Conservation (phyloP, 2,329 filamentous ascomycete species). For the Colletotrichum euphorbiae region DNA sequence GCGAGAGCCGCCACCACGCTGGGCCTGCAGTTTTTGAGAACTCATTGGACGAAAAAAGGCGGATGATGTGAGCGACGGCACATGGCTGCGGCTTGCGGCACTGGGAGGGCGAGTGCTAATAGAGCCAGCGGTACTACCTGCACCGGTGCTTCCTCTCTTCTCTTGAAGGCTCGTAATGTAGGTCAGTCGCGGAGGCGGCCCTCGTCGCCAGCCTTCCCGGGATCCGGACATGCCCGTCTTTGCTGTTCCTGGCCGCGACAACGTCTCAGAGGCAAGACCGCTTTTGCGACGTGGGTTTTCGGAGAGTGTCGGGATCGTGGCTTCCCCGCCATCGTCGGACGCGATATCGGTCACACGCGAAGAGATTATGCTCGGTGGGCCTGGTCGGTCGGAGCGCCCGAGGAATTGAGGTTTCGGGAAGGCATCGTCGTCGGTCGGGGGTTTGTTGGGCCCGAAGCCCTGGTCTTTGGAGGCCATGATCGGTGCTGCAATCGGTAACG, state of each 20-base stretch:
- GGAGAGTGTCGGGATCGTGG: conserved; percentile 51
- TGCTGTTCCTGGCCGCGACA: conserved; percentile 66
- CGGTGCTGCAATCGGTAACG: conserved; percentile 14
- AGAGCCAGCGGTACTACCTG: conserved; percentile 51
- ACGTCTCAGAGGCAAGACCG: conserved; percentile 52
- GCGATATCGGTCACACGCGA: conserved; percentile 77
- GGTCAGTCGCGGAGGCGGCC: conserved; percentile 67
- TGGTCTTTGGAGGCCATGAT: conserved; percentile 54
- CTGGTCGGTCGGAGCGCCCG: conserved; percentile 53
- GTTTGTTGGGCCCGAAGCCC: conserved; percentile 48
- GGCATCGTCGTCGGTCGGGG: conserved; percentile 53
- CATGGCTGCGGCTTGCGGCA: conserved; percentile 84
- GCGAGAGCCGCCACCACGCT: conserved; percentile 73
- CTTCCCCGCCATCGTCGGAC: conserved; percentile 65
- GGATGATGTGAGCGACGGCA: conserved; percentile 87
- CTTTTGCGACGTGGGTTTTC: conserved; percentile 31
- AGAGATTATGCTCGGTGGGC: conserved; percentile 75
- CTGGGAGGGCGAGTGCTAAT: conserved; percentile 59
- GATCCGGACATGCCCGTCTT: conserved; percentile 56
- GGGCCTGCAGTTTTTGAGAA: conserved; percentile 91
- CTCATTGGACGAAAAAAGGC: conserved; percentile 98
- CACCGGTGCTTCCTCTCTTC: conserved; percentile 54
- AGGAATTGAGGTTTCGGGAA: conserved; percentile 56
- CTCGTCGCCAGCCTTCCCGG: conserved; percentile 48
- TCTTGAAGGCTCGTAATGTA: conserved; percentile 55